Percentiles rank a stretch among this genome's conserved stretches.
phyloP scores from a whole-genome alignment of 805 yeast species.

The Pichia sporocuriosa region DNA sequence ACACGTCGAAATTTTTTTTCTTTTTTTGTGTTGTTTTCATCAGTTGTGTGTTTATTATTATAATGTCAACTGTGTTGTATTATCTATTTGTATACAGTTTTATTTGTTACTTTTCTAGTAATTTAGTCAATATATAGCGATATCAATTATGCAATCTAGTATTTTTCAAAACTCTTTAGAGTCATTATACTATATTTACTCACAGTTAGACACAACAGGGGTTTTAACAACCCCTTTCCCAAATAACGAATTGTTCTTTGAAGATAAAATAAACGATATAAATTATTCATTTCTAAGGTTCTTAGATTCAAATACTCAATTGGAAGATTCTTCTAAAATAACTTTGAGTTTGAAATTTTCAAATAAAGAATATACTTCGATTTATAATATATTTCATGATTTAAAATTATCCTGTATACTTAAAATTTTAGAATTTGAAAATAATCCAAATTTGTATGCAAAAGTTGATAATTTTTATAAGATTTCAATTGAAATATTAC shows the following conservation, averaged over 20 bases:
- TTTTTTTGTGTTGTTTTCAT: neutral
- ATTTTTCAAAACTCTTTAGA: conserved; percentile 14
- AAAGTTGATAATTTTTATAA: conserved; percentile 58
- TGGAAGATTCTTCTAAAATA: conserved; percentile 19
- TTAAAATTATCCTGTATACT: conserved; percentile 48
- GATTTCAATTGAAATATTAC: conserved; percentile 52
- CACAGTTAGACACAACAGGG: conserved; percentile 16
- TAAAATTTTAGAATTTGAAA: conserved; percentile 39
- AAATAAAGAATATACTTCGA: conserved; percentile 35
- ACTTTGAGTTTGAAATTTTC: conserved; percentile 39
- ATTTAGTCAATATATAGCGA: no score
- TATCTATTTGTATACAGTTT: no score
- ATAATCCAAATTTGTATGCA: conserved; percentile 44
- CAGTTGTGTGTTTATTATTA: no score
- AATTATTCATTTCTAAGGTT: conserved; percentile 36
- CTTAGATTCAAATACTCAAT: conserved; percentile 22
- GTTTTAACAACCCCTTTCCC: conserved; percentile 33
- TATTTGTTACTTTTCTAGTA: no score
- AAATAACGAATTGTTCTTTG: conserved; percentile 33
- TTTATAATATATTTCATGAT: conserved; percentile 62
- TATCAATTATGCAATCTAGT: conserved; percentile 18
- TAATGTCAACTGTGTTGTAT: no score
- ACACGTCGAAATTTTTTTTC: no score
- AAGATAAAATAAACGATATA: conserved; percentile 37
- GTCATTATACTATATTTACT: conserved; percentile 20